phyloP scores from a whole-genome alignment of 139 green algal species.

The Closterium sp. region DNA sequence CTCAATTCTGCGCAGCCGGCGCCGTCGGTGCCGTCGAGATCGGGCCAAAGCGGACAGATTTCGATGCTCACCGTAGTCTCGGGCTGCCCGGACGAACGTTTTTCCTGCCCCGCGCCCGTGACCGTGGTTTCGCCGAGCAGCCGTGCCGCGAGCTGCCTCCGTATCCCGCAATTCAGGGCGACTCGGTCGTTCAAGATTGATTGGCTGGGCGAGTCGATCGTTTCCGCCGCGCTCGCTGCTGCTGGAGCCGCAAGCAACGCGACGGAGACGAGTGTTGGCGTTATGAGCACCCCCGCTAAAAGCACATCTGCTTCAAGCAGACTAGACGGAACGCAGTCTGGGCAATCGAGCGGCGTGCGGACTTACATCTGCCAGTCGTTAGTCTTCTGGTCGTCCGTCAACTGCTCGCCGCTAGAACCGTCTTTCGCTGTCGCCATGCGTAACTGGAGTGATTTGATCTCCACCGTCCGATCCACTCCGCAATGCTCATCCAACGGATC shows the following conservation, averaged over 20 bases:
- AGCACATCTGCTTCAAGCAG: neutral
- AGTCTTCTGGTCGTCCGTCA: neutral
- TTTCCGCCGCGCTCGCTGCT: neutral
- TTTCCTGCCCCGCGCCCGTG: neutral
- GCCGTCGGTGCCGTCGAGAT: neutral
- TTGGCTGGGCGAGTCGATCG: neutral
- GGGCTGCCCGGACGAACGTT: neutral
- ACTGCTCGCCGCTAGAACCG: neutral
- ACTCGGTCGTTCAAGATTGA: neutral
- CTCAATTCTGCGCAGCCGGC: neutral
- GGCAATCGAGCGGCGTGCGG: neutral
- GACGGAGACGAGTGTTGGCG: neutral
- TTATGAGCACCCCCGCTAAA: neutral
- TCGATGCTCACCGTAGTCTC: neutral
- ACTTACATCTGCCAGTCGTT: neutral
- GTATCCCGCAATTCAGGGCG: neutral
- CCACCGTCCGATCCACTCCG: neutral
- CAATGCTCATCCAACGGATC: neutral
- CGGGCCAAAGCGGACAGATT: neutral
- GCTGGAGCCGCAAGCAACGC: neutral
- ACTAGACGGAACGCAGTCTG: neutral
- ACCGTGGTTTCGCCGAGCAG: neutral
- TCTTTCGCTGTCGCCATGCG: neutral
- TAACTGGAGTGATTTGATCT: neutral
- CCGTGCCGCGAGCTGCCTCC: neutral